A percentile compares a stretch with the other conserved stretches of the same genome.
These are phyloP conservation scores for Phytopythium aichiense DNA, from an alignment of 352 stramenopile genomes.

Conservation along the genomic window DNA sequence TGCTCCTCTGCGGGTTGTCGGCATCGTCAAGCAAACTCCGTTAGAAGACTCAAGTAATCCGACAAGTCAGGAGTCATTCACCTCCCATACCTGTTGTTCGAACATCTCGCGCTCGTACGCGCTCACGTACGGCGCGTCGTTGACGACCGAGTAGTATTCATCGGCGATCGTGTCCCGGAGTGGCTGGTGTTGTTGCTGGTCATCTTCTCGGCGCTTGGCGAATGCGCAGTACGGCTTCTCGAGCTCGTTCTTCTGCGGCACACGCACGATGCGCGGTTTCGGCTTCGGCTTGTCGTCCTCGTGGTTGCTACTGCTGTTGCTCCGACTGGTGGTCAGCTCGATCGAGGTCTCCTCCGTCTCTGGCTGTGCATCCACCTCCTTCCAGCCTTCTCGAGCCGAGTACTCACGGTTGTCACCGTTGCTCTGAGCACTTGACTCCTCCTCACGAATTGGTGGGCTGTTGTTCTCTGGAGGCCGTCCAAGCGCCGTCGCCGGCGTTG, in stretches of 20 bases:
- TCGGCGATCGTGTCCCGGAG: neutral
- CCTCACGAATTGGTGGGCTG: neutral
- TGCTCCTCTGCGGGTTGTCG: slow-evolving; percentile 27
- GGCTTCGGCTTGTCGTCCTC: slow-evolving; percentile 6
- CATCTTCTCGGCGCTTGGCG: slow-evolving; percentile 32
- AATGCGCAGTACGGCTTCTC: slow-evolving; percentile 78
- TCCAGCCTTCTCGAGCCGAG: neutral
- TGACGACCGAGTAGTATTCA: slow-evolving; percentile 77
- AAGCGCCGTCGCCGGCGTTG: neutral
- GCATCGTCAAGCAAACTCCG: neutral
- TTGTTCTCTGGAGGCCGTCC: neutral
- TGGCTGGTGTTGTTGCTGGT: slow-evolving; percentile 11
- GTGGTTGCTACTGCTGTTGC: neutral
- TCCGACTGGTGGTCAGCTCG: neutral
- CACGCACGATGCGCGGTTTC: slow-evolving; percentile 37
- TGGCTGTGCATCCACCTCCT: slow-evolving; percentile 7
- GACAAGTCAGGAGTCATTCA: neutral
- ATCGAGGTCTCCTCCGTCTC: slow-evolving; percentile 13
- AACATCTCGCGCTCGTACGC: slow-evolving; percentile 41
- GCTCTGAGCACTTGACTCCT: slow-evolving; percentile 1
- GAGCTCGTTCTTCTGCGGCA: slow-evolving; percentile 55
- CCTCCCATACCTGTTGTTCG: slow-evolving; percentile 34
- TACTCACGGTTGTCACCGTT: neutral
- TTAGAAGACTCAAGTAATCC: neutral
- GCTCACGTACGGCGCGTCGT: slow-evolving; percentile 71